Percentiles rank a stretch among this genome's conserved stretches.
phyloP scores from a whole-genome alignment of 768 basidiomycete genomes.

The Chlorophyllum brunneum region DNA sequence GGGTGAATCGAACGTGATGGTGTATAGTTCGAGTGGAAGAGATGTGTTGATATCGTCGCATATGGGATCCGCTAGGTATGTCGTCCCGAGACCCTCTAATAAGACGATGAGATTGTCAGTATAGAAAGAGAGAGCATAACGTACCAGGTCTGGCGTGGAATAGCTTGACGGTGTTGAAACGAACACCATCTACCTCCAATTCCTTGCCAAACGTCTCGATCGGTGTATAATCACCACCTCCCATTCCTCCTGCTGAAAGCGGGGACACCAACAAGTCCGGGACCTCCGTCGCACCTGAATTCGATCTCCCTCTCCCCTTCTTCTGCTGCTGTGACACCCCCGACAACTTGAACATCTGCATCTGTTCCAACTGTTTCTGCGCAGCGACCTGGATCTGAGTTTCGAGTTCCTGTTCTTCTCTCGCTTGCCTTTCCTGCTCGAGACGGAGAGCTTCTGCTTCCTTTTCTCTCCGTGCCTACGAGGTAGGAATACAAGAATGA shows the following conservation, averaged over 20 bases:
- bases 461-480: constrained; percentile 49
- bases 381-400: constrained; percentile 51
- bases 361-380: constrained; percentile 29
- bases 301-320: constrained; percentile 57
- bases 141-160: constrained; percentile 70
- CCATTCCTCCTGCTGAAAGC: neutral
- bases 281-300: constrained; percentile 68
- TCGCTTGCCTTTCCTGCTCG: constrained; percentile 46
- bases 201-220: constrained; percentile 59
- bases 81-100: constrained; percentile 58
- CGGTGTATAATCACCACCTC: constrained; percentile 39
- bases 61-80: constrained; percentile 73
- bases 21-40: constrained; percentile 63
- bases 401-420: constrained; percentile 55
- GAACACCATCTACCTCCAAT: constrained; percentile 54
- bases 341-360: too few species aligned
- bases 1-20: constrained; percentile 59
- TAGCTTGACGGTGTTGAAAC: constrained; percentile 62
- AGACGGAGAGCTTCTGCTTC: constrained; percentile 53
- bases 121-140: constrained; percentile 15
- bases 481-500: neutral
- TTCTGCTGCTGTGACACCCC: constrained; percentile 39
- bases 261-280: constrained; percentile 26
- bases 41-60: constrained; percentile 57
- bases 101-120: neutral